These are phyloP conservation scores for Schizothecium vesticola DNA, from an alignment of 495 filamentous ascomycete species.

Conservation along the genomic window DNA sequence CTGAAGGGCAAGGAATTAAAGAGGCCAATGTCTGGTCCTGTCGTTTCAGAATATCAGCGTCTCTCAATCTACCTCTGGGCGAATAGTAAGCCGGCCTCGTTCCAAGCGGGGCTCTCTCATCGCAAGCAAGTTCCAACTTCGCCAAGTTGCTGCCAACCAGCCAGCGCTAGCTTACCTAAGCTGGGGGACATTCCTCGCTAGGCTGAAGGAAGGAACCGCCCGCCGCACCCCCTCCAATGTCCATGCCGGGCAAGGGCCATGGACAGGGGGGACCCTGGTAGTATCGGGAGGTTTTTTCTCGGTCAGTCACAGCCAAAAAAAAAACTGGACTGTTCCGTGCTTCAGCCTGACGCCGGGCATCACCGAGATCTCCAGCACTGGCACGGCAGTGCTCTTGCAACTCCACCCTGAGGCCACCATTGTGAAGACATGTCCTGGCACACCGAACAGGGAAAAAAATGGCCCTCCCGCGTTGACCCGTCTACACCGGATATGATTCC, in stretches of 20 bases:
- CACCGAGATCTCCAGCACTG: background rate
- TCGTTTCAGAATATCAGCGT: constrained; percentile 3
- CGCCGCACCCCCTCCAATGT: background rate
- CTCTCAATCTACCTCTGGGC: background rate
- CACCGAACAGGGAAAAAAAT: background rate
- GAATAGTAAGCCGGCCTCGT: background rate
- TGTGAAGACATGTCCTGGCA: background rate
- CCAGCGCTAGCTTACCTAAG: background rate
- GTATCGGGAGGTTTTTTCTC: background rate
- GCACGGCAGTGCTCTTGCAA: background rate
- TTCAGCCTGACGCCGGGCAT: background rate
- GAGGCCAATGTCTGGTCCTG: background rate
- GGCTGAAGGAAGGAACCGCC: background rate
- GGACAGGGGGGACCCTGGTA: background rate
- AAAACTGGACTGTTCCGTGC: background rate
- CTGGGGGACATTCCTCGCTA: background rate
- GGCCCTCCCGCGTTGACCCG: background rate
- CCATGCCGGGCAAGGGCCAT: too few relatives aligned
- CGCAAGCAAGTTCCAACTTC: background rate
- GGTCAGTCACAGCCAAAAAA: background rate
- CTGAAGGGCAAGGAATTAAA: background rate
- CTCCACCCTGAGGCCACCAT: background rate
- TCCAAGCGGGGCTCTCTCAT: background rate
- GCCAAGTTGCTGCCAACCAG: background rate
- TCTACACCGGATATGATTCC: background rate